These are phyloP conservation scores for Lactarius evosmus DNA, from an alignment of 768 basidiomycete species.

Conservation along the genomic window DNA sequence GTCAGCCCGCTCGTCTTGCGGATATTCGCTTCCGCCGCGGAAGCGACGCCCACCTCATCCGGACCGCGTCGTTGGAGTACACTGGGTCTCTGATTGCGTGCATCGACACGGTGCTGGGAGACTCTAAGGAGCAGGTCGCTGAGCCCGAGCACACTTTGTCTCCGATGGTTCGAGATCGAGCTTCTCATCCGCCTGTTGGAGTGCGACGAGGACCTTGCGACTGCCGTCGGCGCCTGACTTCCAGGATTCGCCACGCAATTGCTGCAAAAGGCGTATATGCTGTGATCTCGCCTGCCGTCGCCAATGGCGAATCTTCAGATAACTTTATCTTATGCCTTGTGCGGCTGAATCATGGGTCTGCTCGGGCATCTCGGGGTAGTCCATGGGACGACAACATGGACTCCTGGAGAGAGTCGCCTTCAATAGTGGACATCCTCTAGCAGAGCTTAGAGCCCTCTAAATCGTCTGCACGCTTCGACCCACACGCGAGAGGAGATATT, in stretches of 20 bases:
- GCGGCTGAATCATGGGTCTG: slow-evolving; percentile 73
- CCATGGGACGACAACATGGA: slow-evolving; percentile 22
- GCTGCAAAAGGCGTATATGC: slow-evolving; percentile 50
- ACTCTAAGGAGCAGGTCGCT: slow-evolving; percentile 1
- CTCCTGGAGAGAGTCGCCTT: slow-evolving; percentile 40
- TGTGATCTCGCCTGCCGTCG: slow-evolving; percentile 41
- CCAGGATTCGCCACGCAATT: slow-evolving; percentile 38
- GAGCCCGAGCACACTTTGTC: slow-evolving; percentile 1
- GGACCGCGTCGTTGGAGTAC: slow-evolving; percentile 16
- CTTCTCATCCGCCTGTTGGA: slow-evolving; percentile 13
- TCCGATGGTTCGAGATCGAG: slow-evolving; percentile 24
- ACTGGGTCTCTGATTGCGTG: slow-evolving; percentile 19
- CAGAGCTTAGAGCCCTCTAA: slow-evolving; percentile 34
- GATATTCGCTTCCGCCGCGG: slow-evolving; percentile 4
- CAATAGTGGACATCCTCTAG: slow-evolving; percentile 36
- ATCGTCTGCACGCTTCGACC: slow-evolving; percentile 30
- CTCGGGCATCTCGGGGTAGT: slow-evolving; percentile 42
- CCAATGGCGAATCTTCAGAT: slow-evolving; percentile 36
- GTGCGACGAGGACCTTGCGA: slow-evolving; percentile 5
- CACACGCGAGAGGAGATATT: slow-evolving; percentile 66
- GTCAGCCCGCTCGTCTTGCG: slow-evolving; percentile 27
- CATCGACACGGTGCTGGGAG: slow-evolving; percentile 12
- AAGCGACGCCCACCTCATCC: slow-evolving; percentile 8
- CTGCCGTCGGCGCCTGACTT: slow-evolving; percentile 3
- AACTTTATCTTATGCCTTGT: slow-evolving; percentile 39